These are phyloP conservation scores for Buddleja alternifolia DNA, from an alignment of 257 asterid genomes.

Conservation along the genomic window DNA sequence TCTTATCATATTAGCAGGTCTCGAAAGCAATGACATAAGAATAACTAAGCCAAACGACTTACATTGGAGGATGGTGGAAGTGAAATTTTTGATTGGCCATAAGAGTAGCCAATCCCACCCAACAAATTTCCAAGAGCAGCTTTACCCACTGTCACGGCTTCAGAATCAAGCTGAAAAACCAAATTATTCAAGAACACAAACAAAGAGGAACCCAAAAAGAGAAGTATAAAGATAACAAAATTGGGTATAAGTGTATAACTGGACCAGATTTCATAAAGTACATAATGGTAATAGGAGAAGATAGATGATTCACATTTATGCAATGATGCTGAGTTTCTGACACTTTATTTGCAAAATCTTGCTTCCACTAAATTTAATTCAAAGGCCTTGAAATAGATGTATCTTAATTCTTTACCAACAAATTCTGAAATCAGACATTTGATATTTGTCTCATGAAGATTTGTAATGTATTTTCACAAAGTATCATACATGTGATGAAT, in stretches of 20 bases:
- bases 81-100: constrained; percentile 89
- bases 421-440: constrained; percentile 7
- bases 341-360: constrained; percentile 10
- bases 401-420: constrained; percentile 11
- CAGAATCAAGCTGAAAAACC: constrained; percentile 71
- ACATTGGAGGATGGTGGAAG: constrained; percentile 65
- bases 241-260: neutral
- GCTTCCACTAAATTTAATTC: constrained; percentile 1
- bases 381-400: neutral
- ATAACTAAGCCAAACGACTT: constrained; percentile 40
- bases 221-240: neutral
- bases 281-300: neutral
- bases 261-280: neutral
- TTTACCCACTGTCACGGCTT: constrained; percentile 67
- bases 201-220: constrained; percentile 7
- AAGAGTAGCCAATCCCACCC: constrained; percentile 97
- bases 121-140: constrained; percentile 88
- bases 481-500: constrained; percentile 7
- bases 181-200: constrained; percentile 24
- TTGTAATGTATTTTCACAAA: constrained; percentile 8
- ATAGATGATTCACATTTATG: constrained; percentile 12
- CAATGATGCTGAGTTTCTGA: constrained; percentile 9
- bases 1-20: constrained; percentile 8
- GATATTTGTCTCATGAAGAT: constrained; percentile 9
- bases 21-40: constrained; percentile 6